Conservation (phyloP, 192 early-diverging fungal genomes). For the Helicostylum pulchrum region DNA sequence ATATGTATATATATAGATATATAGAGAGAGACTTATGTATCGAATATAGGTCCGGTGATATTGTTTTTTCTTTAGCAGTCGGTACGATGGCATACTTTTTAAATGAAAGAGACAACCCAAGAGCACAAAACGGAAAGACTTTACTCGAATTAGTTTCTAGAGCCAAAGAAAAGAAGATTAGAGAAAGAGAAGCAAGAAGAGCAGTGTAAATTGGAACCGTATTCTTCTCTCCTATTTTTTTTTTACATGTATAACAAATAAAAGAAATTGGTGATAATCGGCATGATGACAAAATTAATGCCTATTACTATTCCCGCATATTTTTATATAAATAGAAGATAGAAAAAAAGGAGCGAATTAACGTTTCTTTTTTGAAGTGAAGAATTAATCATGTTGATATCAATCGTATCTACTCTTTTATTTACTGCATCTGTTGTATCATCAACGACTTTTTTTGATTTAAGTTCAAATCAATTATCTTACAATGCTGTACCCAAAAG, state of each 20-base stretch:
- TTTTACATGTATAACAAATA: not conserved
- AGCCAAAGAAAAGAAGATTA: conserved; percentile 31
- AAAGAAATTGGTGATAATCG: too few species aligned
- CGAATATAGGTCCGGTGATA: conserved; percentile 44
- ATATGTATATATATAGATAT: not conserved
- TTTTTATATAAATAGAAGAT: too few species aligned
- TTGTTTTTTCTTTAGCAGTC: conserved; percentile 49
- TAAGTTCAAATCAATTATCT: too few species aligned
- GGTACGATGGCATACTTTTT: conserved; percentile 53
- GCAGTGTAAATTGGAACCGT: not conserved
- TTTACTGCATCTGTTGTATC: too few species aligned
- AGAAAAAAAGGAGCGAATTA: too few species aligned
- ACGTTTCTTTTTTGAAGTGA: too few species aligned
- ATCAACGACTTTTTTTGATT: too few species aligned
- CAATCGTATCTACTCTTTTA: too few species aligned
- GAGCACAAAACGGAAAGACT: conserved; percentile 44
- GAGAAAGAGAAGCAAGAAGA: conserved; percentile 27
- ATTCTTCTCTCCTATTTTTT: not conserved
- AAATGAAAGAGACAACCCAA: conserved; percentile 51
- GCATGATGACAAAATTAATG: too few species aligned
- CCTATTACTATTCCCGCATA: too few species aligned
- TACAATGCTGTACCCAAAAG: too few species aligned
- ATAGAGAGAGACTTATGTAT: not conserved
- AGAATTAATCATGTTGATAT: too few species aligned
- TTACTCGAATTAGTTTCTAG: conserved; percentile 43